phyloP scores from a whole-genome alignment of 495 filamentous ascomycete species.

The Trichodelitschia bisporula region DNA sequence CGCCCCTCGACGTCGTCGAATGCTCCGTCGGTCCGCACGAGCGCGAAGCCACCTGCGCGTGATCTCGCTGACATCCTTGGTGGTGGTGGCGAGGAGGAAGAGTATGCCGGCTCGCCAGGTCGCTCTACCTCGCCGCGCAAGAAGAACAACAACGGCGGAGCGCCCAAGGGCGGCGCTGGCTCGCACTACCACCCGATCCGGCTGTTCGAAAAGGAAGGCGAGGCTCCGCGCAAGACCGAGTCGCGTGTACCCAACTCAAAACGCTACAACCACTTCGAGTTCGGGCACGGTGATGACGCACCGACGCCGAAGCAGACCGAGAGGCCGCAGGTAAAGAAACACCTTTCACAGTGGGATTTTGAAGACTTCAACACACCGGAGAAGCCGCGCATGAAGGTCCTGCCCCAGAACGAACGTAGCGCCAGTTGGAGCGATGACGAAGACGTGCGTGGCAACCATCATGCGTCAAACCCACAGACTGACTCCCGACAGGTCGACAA shows the following conservation, averaged over 20 bases:
- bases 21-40: constrained; percentile 27
- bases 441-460: constrained; percentile 5
- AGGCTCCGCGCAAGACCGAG: constrained; percentile 20
- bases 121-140: constrained; percentile 18
- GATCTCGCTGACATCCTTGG: constrained; percentile 40
- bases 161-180: constrained; percentile 37
- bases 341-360: constrained; percentile 55
- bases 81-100: constrained; percentile 9
- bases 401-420: constrained; percentile 33
- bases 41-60: constrained; percentile 35
- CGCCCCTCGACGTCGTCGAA: constrained; percentile 18
- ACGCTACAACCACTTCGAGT: constrained; percentile 74
- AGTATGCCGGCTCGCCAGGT: constrained; percentile 5
- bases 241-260: constrained; percentile 36
- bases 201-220: constrained; percentile 39
- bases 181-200: constrained; percentile 48
- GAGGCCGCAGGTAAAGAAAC: constrained; percentile 25
- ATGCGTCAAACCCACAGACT: neutral
- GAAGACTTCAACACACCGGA: constrained; percentile 63
- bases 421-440: constrained; percentile 48
- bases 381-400: constrained; percentile 28
- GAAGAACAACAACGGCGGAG: constrained; percentile 23
- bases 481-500: constrained; percentile 7
- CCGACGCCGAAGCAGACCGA: constrained; percentile 12
- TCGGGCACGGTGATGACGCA: constrained; percentile 37